A percentile compares a stretch with the other conserved stretches of the same genome.
Evolutionary conservation across 2,329 filamentous ascomycete species (phyloP).

Genomic region (Pyricularia pennisetigena): DNA sequence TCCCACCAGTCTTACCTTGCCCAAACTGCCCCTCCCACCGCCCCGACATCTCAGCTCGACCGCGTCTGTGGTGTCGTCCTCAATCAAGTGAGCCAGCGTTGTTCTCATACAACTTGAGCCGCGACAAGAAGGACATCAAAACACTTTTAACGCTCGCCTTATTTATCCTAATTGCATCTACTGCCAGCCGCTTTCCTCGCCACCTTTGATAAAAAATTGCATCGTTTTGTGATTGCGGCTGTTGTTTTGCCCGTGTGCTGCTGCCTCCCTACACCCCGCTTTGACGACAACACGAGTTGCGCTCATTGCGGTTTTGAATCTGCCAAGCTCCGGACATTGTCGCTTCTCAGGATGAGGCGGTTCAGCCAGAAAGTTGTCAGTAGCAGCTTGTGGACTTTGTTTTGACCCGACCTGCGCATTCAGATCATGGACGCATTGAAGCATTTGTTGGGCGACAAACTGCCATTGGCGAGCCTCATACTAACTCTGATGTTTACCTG

Average conservation of each 20-base stretch:
- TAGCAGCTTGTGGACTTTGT: conserved; percentile 18
- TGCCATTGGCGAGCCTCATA: neutral
- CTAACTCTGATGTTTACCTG: conserved; percentile 25
- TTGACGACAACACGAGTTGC: neutral
- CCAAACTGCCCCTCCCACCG: neutral
- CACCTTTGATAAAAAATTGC: neutral
- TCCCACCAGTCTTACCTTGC: neutral
- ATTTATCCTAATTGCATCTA: conserved; percentile 7
- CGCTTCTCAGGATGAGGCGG: conserved; percentile 70
- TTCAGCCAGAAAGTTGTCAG: conserved; percentile 96
- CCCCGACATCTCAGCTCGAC: neutral
- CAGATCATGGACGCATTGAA: neutral
- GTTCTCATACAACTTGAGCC: neutral
- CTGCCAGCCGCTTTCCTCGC: neutral
- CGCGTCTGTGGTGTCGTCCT: neutral
- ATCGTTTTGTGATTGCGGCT: neutral
- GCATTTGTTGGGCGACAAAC: neutral
- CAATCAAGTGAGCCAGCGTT: neutral
- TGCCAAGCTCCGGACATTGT: neutral
- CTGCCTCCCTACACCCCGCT: neutral
- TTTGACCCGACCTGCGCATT: neutral
- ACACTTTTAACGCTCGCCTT: neutral
- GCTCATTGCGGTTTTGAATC: neutral
- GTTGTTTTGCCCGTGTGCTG: neutral
- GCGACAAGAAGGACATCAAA: neutral